Evolutionary conservation across 176 grass and related monocot genomes (phyloP), one percentile per base, ranked within the genome.

Genomic region (Typha latifolia): DNA sequence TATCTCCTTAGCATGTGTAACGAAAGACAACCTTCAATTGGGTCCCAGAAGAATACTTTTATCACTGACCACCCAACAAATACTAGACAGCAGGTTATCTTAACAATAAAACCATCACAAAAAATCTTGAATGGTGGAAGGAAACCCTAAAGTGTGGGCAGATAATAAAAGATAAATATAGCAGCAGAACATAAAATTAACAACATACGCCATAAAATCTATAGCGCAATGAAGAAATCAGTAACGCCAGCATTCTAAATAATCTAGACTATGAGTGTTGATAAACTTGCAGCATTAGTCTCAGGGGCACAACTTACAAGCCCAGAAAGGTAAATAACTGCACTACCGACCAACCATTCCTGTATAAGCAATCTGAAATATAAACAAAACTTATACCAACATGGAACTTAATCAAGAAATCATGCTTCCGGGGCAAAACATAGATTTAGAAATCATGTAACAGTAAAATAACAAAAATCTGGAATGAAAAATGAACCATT

Each of bases 1-100:
- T 32, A 47, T 59, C 37, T 67, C 55, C 63, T 15, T 59, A 61
- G 66, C 74, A 57, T 43, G 37, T 47, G 27, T 69, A 77, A 66
- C 13, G 16, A 22, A 56, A 75, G 37, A 75, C 20, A 75, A 63
- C 62, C 64, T 57, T 77, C 66, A 13, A 20, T 11, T 19, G 29
- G 12, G 63, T 1, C 51, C 12, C 14, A 53, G 13, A 53, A 53
- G 51, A 53, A 53, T 53, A 53, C 51, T 53, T 53, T n/a, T 53
- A 53, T 13, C 51, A 53, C 12, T 16, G 14, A n/a, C n/a, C n/a
- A n/a, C n/a, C n/a, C n/a, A n/a, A 53, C 51, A 53, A 53, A 53
- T 16, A 53, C 5, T 15, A 53, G 4, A 53, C 4, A 16, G 51
- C 5, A 53, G 13, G 13, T 7, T 53, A n/a, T 53, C 12, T 14